phyloP scores from a whole-genome alignment of 768 basidiomycete species.

The Amyloporia xantha region DNA sequence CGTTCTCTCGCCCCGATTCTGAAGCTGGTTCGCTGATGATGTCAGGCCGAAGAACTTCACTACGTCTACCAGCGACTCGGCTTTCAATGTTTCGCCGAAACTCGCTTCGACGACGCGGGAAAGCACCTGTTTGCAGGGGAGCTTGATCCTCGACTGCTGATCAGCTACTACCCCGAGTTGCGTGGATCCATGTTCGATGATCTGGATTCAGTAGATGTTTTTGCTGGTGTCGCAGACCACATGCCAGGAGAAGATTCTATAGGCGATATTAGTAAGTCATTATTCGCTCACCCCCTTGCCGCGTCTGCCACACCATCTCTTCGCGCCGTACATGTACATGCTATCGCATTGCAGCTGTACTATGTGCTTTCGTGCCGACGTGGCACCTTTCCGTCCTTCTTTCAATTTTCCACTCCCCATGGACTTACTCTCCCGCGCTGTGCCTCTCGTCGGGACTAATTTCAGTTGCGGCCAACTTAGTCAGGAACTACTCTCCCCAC shows the following conservation, averaged over 20 bases:
- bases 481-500: constrained; percentile 88
- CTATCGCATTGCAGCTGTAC: background rate
- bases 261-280: constrained; percentile 79
- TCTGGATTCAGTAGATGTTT: constrained; percentile 59
- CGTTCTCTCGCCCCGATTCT: constrained; percentile 2
- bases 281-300: constrained; percentile 16
- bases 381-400: constrained; percentile 12
- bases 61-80: constrained; percentile 82
- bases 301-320: no score
- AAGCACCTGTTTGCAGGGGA: constrained; percentile 71
- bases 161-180: constrained; percentile 77
- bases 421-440: constrained; percentile 19
- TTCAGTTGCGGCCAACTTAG: constrained; percentile 83
- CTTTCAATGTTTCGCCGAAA: constrained; percentile 71
- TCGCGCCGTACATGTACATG: constrained; percentile 8
- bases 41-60: constrained; percentile 58
- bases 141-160: constrained; percentile 75
- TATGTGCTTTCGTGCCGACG: no score
- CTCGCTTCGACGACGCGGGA: constrained; percentile 79
- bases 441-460: constrained; percentile 60
- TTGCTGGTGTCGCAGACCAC: constrained; percentile 64
- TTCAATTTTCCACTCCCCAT: constrained; percentile 16
- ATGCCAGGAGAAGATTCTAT: constrained; percentile 65
- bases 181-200: constrained; percentile 53
- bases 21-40: background rate